Base-by-base conservation (phyloP, 192 early-diverging fungal genomes). In the Entomortierella parvispora region DNA sequence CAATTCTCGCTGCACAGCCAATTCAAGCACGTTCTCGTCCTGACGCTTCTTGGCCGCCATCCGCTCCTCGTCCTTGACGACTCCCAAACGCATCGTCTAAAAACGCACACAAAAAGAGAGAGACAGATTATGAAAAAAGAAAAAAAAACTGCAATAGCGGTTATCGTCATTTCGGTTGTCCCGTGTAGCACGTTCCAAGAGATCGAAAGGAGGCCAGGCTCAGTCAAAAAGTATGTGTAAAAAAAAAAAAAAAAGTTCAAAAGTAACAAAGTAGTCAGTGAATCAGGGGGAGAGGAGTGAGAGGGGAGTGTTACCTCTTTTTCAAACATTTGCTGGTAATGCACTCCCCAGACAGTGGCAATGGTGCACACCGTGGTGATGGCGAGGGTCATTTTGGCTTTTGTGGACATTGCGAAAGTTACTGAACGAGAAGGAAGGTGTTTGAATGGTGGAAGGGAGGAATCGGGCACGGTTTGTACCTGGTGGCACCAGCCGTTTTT, bases 281-380 rank as follows among this genome's bases (percentile, higher is more conserved):
- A 46, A 5, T 46, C 17, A 20, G 45, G 10, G 45, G 22, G n/a
- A 50, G 9, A 25, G 25, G 49, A 11, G 49, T 2, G 25, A 50
- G 9, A 25, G 22, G 8, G 22, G 49, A 9, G 22, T 15, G 23
- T 47, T 63, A 77, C 74, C 74, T 77, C 74, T 28, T 77, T 77
- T 42, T 77, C 74, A 15, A 53, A 63, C 74, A 77, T 77, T 77
- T 77, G 74, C 28, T 77, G 74, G 55, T 77, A 77, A 46, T 77
- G 74, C 3, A 77, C 74, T 51, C 74, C 74, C 48, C 54, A 68
- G 20, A 77, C 74, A n/a, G 63, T 65, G 25, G 65, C 74, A 40
- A 68, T 22, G 8, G 74, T 77, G 61, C 65, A 53, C 17, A 64
- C 28, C 37, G 74, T 64, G 47, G 74, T 77, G 49, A 77, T 58